Conservation (phyloP, 1,284 basidiomycete species). For the Papiliotrema fonsecae region DNA sequence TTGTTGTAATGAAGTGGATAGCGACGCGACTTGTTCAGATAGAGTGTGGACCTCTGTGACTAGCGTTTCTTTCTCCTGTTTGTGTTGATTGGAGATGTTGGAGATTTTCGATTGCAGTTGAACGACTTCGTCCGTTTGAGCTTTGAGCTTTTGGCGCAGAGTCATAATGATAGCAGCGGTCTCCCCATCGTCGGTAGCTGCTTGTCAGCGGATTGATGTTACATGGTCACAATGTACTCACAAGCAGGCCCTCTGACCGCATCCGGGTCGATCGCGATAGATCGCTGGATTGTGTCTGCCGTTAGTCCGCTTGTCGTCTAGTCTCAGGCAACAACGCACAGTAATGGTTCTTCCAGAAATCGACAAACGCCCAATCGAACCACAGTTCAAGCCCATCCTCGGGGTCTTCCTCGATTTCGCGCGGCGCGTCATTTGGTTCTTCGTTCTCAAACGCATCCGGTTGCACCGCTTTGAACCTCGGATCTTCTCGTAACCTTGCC, state of each 20-base stretch:
- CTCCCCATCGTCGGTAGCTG: slow-evolving; percentile 65
- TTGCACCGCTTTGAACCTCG: slow-evolving; percentile 79
- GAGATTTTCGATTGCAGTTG: slow-evolving; percentile 43
- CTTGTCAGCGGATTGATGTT: neutral
- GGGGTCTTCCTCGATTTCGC: slow-evolving; percentile 41
- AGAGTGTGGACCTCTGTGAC: slow-evolving; percentile 46
- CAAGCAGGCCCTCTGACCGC: slow-evolving; percentile 42
- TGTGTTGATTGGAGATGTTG: slow-evolving; percentile 35
- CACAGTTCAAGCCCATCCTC: slow-evolving; percentile 78
- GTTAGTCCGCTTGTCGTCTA: slow-evolving; percentile 1
- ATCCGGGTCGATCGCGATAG: slow-evolving; percentile 53
- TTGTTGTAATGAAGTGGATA: slow-evolving; percentile 25
- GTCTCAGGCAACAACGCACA: slow-evolving; percentile 55
- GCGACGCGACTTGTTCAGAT: slow-evolving; percentile 36
- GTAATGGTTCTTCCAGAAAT: slow-evolving; percentile 97
- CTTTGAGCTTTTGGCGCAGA: slow-evolving; percentile 70
- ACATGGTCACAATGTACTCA: slow-evolving; percentile 18
- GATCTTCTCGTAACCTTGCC: slow-evolving; percentile 79
- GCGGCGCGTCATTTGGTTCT: slow-evolving; percentile 17
- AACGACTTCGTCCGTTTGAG: slow-evolving; percentile 64
- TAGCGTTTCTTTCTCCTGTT: slow-evolving; percentile 50
- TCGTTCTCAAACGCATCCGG: slow-evolving; percentile 62
- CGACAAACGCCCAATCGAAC: slow-evolving; percentile 98
- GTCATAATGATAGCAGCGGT: slow-evolving; percentile 72
- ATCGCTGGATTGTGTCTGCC: slow-evolving; percentile 53